Conservation (phyloP, 139 green algal genomes). For the Coelastrella sp. region DNA sequence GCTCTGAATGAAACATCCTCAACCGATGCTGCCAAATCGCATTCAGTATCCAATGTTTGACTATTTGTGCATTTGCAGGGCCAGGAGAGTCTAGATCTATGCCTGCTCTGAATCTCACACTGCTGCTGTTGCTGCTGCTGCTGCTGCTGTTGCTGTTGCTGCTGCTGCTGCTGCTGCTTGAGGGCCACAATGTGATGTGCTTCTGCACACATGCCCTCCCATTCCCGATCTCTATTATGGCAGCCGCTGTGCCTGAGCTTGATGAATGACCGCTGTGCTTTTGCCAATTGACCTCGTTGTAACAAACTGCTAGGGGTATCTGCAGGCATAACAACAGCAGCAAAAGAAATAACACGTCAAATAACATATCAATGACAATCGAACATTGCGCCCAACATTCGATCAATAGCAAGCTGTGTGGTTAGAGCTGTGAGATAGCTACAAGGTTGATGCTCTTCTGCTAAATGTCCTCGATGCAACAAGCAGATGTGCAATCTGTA, state of each 20-base stretch:
- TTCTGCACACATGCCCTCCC: constrained; percentile 13
- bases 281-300: background rate
- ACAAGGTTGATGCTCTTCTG: no score
- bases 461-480: no score
- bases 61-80: no score
- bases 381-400: no score
- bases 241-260: background rate
- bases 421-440: no score
- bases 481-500: no score
- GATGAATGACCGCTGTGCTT: background rate
- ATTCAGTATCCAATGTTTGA: no score
- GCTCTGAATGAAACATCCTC: no score
- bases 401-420: no score
- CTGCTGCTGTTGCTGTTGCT: background rate
- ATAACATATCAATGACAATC: background rate
- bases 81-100: background rate
- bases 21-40: background rate
- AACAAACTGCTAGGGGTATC: constrained; percentile 24
- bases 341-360: background rate
- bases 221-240: background rate
- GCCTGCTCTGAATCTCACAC: background rate
- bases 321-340: background rate
- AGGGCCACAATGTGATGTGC: background rate
- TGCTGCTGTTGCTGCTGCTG: background rate
- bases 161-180: constrained; percentile 11